Percentiles rank a stretch among this genome's conserved stretches.
phyloP scores from a whole-genome alignment of 345 rosid species.

The Sisymbrium irio region DNA sequence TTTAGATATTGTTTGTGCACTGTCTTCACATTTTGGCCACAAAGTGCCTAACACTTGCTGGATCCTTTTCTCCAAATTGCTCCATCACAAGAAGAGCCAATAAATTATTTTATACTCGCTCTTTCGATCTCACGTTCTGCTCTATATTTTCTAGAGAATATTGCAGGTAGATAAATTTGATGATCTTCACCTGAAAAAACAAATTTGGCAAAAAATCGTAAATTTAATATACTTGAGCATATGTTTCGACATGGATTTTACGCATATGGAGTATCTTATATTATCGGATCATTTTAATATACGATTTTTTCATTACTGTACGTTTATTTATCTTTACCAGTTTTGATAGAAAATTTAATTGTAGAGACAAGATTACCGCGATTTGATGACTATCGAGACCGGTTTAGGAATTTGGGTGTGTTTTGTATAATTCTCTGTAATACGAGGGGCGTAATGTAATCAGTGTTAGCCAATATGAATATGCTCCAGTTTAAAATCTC shows the following conservation, averaged over 20 bases:
- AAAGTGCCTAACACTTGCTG: constrained; percentile 56
- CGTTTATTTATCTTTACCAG: too few relatives aligned
- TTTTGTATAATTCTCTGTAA: not conserved
- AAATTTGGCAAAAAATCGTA: not conserved
- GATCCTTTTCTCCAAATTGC: constrained; percentile 58
- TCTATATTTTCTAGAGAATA: not conserved
- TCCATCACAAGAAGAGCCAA: constrained; percentile 36
- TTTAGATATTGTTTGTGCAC: constrained; percentile 56
- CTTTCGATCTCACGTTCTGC: not conserved
- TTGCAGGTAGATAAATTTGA: not conserved
- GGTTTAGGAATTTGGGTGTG: not conserved
- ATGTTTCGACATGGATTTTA: too few relatives aligned
- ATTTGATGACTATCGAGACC: not conserved
- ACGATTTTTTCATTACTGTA: too few relatives aligned
- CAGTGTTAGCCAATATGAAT: not conserved
- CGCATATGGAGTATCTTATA: too few relatives aligned
- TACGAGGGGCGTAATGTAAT: not conserved
- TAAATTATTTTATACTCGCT: not conserved
- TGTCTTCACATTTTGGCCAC: constrained; percentile 44
- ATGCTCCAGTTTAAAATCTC: not conserved
- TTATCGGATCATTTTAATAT: too few relatives aligned
- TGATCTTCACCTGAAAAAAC: not conserved
- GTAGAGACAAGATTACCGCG: not conserved
- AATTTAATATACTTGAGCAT: too few relatives aligned
- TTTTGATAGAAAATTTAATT: not conserved